A percentile compares a stretch with the other conserved stretches of the same genome.
phyloP scores from a whole-genome alignment of 2,329 filamentous ascomycete genomes.

The Cladophialophora psammophila region DNA sequence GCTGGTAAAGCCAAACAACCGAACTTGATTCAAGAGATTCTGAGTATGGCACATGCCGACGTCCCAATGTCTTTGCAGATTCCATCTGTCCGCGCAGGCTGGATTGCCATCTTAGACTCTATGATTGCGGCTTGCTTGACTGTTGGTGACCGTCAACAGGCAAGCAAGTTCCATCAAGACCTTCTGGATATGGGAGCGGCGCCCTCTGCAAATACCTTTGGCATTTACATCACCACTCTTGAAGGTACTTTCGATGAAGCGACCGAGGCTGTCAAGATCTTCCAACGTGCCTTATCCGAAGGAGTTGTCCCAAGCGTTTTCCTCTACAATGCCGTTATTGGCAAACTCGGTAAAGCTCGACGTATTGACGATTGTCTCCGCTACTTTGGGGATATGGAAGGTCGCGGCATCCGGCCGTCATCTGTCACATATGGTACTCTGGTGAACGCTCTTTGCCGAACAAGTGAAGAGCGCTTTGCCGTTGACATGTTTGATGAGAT shows the following conservation, averaged over 20 bases:
- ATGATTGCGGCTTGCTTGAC: constrained; percentile 94
- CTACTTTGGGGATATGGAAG: constrained; percentile 98
- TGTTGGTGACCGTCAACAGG: constrained; percentile 78
- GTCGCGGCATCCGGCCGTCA: constrained; percentile 88
- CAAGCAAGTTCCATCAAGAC: constrained; percentile 89
- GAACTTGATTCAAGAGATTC: constrained; percentile 82
- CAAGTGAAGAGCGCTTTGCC: constrained; percentile 96
- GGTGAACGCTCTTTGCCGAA: constrained; percentile 95
- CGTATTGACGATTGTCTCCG: constrained; percentile 98
- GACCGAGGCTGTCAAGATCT: constrained; percentile 95
- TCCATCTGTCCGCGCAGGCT: constrained; percentile 87
- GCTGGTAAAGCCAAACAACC: constrained; percentile 85
- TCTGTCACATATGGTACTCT: constrained; percentile 98
- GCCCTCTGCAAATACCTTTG: constrained; percentile 96
- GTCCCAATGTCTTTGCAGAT: constrained; percentile 86
- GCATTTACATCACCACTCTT: constrained; percentile 97
- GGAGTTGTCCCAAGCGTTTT: constrained; percentile 96
- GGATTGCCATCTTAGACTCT: constrained; percentile 93
- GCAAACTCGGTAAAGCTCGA: constrained; percentile 96
- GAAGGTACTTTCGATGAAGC: constrained; percentile 99
- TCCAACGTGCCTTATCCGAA: constrained; percentile 89
- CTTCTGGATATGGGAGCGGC: constrained; percentile 87
- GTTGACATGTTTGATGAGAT: constrained; percentile 99
- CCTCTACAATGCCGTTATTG: constrained; percentile 96
- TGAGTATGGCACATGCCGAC: constrained; percentile 87